A percentile compares a stretch with the other conserved stretches of the same genome.
These are phyloP conservation scores for Poa pratensis DNA, from an alignment of 176 grass and related monocot species.

Conservation along the genomic window DNA sequence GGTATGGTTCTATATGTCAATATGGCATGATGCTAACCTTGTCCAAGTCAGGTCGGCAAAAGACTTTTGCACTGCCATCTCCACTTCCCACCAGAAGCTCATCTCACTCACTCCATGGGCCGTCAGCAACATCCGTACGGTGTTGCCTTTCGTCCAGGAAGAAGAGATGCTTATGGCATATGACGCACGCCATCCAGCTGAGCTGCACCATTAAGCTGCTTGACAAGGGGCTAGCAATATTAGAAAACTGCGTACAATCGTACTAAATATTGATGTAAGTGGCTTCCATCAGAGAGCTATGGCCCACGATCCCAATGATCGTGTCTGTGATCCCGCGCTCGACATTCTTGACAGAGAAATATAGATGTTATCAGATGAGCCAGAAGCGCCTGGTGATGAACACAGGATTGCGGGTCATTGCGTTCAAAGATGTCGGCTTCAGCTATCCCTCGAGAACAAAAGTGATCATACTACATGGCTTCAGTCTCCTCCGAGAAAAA, in stretches of 20 bases:
- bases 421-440: slow-evolving; percentile 54
- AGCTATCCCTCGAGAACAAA: slow-evolving; percentile 59
- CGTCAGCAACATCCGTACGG: slow-evolving; percentile 62
- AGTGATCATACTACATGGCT: slow-evolving; percentile 50
- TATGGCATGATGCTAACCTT: slow-evolving; percentile 63
- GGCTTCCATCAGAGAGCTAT: slow-evolving; percentile 67
- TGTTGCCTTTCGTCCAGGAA: slow-evolving; percentile 62
- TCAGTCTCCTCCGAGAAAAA: too few relatives aligned
- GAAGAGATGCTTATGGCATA: slow-evolving; percentile 64
- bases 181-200: slow-evolving; percentile 58
- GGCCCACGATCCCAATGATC: slow-evolving; percentile 63
- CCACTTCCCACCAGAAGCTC: slow-evolving; percentile 46
- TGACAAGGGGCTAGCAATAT: slow-evolving; percentile 41
- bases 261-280: slow-evolving; percentile 64
- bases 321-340: slow-evolving; percentile 55
- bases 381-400: slow-evolving; percentile 11
- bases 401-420: too few relatives aligned
- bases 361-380: slow-evolving; percentile 45
- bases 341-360: slow-evolving; percentile 66
- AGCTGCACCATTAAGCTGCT: slow-evolving; percentile 61
- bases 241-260: slow-evolving; percentile 50
- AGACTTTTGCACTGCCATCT: slow-evolving; percentile 54
- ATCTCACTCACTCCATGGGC: slow-evolving; percentile 58
- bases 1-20: slow-evolving; percentile 60
- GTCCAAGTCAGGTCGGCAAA: slow-evolving; percentile 69